Evolutionary conservation across 257 asterid genomes (phyloP).

Genomic region (Eustoma russellianum): DNA sequence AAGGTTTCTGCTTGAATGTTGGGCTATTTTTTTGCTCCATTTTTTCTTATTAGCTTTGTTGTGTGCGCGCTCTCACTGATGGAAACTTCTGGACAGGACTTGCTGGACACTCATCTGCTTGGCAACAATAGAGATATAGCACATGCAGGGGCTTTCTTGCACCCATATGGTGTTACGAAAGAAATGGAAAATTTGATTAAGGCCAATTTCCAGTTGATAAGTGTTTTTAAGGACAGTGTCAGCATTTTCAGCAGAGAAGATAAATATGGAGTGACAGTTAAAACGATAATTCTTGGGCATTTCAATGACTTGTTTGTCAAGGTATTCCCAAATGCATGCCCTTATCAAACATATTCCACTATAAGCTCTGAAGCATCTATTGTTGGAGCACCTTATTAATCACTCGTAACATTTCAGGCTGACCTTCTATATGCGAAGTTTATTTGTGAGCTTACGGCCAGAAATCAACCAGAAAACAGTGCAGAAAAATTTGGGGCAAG

Average conservation of each 20-base stretch:
- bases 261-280: conserved; percentile 32
- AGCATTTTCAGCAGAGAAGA: conserved; percentile 25
- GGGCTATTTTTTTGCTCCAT: background rate
- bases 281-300: conserved; percentile 44
- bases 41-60: background rate
- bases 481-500: conserved; percentile 13
- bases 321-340: conserved; percentile 27
- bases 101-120: conserved; percentile 60
- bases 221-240: conserved; percentile 36
- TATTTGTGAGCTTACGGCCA: conserved; percentile 21
- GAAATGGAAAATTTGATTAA: conserved; percentile 61
- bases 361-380: conserved; percentile 2
- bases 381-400: conserved; percentile 2
- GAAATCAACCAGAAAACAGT: conserved; percentile 18
- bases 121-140: conserved; percentile 36
- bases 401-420: conserved; percentile 42
- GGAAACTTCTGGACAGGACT: conserved; percentile 34
- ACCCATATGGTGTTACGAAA: conserved; percentile 57
- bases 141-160: conserved; percentile 31
- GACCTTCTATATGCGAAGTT: conserved; percentile 28
- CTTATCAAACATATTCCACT: background rate
- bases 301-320: conserved; percentile 41
- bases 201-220: conserved; percentile 46
- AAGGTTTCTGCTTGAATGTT: conserved; percentile 41
- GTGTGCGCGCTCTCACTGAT: background rate